phyloP scores from a whole-genome alignment of 2,329 filamentous ascomycete species.

The Ophiostoma ulmi region DNA sequence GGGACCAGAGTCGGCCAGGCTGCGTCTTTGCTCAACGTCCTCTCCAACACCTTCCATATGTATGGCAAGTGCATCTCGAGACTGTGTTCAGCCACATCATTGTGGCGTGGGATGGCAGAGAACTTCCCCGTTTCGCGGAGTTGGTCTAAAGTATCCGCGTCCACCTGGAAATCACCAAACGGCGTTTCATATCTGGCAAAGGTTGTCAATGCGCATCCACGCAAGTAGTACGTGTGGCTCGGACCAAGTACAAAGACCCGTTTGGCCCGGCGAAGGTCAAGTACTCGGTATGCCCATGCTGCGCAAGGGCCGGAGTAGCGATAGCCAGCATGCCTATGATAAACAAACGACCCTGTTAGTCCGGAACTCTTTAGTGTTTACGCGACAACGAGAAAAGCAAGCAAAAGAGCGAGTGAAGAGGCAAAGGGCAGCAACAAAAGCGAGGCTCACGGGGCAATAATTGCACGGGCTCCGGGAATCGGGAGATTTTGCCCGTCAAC shows the following conservation, averaged over 20 bases:
- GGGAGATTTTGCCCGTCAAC: constrained; percentile 61
- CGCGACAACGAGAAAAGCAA: constrained; percentile 1
- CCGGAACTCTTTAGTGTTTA: not conserved
- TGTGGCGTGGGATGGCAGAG: constrained; percentile 56
- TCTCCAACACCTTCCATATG: constrained; percentile 69
- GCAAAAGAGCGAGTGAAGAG: constrained; percentile 14
- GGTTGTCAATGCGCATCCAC: constrained; percentile 68
- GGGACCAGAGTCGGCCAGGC: constrained; percentile 73
- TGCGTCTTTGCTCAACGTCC: constrained; percentile 40
- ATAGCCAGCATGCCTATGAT: constrained; percentile 80
- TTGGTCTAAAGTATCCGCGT: constrained; percentile 49
- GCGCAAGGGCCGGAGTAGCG: constrained; percentile 85
- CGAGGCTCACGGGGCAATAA: constrained; percentile 80
- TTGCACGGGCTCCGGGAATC: constrained; percentile 66
- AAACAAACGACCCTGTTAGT: not conserved
- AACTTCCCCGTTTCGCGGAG: constrained; percentile 52
- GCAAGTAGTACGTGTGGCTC: constrained; percentile 80
- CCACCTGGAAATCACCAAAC: constrained; percentile 64
- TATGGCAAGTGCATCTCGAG: constrained; percentile 96
- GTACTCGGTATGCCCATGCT: constrained; percentile 87
- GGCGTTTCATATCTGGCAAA: constrained; percentile 70
- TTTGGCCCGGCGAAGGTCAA: constrained; percentile 77
- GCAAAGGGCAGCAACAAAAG: not conserved
- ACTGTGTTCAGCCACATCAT: constrained; percentile 83
- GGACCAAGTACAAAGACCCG: constrained; percentile 89